Base-by-base conservation (phyloP, 768 basidiomycete species). In the Suillus variegatus region DNA sequence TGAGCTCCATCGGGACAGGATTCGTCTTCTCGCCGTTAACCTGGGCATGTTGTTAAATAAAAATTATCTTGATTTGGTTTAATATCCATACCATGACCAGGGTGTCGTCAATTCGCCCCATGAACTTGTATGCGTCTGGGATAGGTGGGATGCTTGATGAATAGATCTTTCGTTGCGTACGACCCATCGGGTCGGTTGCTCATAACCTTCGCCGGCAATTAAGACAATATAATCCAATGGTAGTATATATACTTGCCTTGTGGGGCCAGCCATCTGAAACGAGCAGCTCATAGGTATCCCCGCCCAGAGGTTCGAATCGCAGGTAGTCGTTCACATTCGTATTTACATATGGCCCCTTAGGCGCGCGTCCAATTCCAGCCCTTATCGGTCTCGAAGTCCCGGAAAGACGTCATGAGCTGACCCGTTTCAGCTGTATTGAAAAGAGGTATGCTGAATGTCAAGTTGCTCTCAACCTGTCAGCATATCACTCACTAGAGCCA, bases 71-170 rank as follows among this genome's bases (percentile, higher is more conserved):
- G 14, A 51, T 20, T 4, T 22, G 10, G 3, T 4, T 13, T 10
- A 6, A 4, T 13, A 43, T n/a, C 20, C 63, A 25, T 65, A 74
- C 74, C 73, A 74, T 74, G 1, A 83, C 81, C 12, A 88, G 77
- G 0, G 84, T 86, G 63, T 88, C 86, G 67, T 87, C 86, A 54
- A 85, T 72, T 32, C 86, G 74, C 1, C 86, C 85, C n/a, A 84
- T 76, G 60, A 82, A 84, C 68, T 82, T 85, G 77, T 78, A 85
- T 38, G 73, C 68, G 67, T 70, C 72, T 20, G 71, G 77, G 4
- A 69, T 82, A 73, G 73, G 73, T 81, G 0, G 81, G 79, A 64
- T 88, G 86, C 57, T 78, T 78, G 22, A 81, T 68, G 69, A 86
- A 84, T 16, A 87, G 76, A 68, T 88, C 86, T 61, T 81, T 85